These are phyloP conservation scores for Cladophialophora psammophila DNA, from an alignment of 2,329 filamentous ascomycete species.

Conservation along the genomic window DNA sequence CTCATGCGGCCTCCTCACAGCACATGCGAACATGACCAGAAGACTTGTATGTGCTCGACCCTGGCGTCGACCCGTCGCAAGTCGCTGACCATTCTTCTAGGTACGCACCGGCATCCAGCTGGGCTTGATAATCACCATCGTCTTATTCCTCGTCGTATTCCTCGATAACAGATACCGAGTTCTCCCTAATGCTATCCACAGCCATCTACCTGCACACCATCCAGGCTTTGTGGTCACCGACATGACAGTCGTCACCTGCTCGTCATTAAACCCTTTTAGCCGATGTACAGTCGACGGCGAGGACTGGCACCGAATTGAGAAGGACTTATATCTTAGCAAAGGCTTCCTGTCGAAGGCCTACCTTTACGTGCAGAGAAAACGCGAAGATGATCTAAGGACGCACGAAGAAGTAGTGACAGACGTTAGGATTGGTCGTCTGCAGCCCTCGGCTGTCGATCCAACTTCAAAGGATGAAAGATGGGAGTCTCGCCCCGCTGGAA, in stretches of 20 bases:
- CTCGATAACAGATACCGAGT: conserved; percentile 90
- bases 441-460: conserved; percentile 67
- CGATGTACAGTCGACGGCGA: conserved; percentile 76
- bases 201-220: conserved; percentile 84
- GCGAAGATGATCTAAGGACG: conserved; percentile 78
- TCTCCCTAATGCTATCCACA: conserved; percentile 83
- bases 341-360: conserved; percentile 80
- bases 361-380: conserved; percentile 81
- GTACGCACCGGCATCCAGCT: conserved; percentile 77
- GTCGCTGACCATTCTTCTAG: conserved; percentile 44
- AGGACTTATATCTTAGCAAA: conserved; percentile 82
- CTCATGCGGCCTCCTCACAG: conserved; percentile 17
- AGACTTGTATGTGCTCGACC: conserved; percentile 32
- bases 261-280: conserved; percentile 74
- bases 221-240: conserved; percentile 86
- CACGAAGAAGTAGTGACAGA: conserved; percentile 83
- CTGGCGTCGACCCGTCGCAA: not conserved
- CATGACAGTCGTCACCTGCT: conserved; percentile 78
- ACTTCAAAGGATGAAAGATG: conserved; percentile 69
- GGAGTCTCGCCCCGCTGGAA: conserved; percentile 77
- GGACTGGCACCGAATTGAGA: conserved; percentile 84
- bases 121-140: conserved; percentile 68
- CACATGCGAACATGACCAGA: conserved; percentile 39
- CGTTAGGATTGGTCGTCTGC: conserved; percentile 74
- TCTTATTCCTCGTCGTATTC: conserved; percentile 76